Conservation (phyloP, 78 protist species). For the Monosiga brevicollis region DNA sequence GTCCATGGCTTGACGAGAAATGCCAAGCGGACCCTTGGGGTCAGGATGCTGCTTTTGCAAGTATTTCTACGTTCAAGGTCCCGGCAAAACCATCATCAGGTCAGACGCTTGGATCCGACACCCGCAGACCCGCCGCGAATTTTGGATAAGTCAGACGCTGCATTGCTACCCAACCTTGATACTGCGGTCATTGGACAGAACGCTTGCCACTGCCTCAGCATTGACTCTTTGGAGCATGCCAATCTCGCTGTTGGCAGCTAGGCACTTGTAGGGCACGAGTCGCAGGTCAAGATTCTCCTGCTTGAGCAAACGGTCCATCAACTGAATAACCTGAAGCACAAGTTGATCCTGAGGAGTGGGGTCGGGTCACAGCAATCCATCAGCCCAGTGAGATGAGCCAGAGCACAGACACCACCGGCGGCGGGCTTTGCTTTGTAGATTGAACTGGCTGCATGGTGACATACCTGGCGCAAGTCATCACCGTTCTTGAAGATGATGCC, state of each 20-base stretch:
- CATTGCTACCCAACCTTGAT: too few relatives aligned
- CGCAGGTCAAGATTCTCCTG: constrained; percentile 74
- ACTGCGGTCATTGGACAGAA: too few relatives aligned
- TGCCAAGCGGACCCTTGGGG: constrained; percentile 52
- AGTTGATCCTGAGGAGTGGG: constrained; percentile 79
- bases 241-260: constrained; percentile 63
- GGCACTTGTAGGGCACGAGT: constrained; percentile 84
- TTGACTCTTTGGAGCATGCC: constrained; percentile 24
- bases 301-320: constrained; percentile 80
- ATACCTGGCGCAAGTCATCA: constrained; percentile 72
- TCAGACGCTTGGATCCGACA: too few relatives aligned
- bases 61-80: too few relatives aligned
- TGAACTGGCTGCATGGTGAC: background rate
- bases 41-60: constrained; percentile 52
- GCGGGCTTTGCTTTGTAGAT: background rate
- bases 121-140: too few relatives aligned
- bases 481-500: constrained; percentile 78
- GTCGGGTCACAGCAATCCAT: too few relatives aligned
- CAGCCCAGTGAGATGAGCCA: background rate
- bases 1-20: constrained; percentile 51
- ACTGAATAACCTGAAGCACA: constrained; percentile 72
- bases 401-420: background rate
- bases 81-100: too few relatives aligned
- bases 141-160: too few relatives aligned
- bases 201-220: constrained; percentile 41